phyloP scores from a whole-genome alignment of 768 basidiomycete genomes.

The Cubamyces lactineus region DNA sequence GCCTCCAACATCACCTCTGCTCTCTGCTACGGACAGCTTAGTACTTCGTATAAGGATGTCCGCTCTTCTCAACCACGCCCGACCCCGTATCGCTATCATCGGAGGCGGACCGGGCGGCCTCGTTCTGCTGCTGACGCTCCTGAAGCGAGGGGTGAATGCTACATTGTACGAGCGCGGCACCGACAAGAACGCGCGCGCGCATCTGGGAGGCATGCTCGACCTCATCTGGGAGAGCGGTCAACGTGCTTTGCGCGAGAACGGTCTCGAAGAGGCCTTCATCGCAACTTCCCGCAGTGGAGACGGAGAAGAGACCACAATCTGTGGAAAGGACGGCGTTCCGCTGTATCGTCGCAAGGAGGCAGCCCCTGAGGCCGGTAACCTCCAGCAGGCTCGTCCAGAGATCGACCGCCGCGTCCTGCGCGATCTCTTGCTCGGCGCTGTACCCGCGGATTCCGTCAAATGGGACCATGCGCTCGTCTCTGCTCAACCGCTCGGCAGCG shows the following conservation, averaged over 20 bases:
- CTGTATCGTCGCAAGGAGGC: not conserved
- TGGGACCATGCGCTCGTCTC: slow-evolving; percentile 44
- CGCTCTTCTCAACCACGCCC: not conserved
- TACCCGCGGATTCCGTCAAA: slow-evolving; percentile 39
- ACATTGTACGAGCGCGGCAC: slow-evolving; percentile 15
- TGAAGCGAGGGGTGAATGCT: slow-evolving; percentile 3
- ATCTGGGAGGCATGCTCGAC: slow-evolving; percentile 15
- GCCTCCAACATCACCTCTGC: no score
- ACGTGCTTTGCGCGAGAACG: slow-evolving; percentile 18
- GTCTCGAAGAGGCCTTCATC: slow-evolving; percentile 5
- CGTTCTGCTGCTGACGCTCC: slow-evolving; percentile 9
- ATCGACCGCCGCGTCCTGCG: slow-evolving; percentile 19
- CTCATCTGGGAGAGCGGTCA: slow-evolving; percentile 12
- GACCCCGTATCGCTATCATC: slow-evolving; percentile 11
- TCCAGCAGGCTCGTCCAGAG: slow-evolving; percentile 11
- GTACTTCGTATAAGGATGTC: not conserved
- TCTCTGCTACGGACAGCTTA: no score
- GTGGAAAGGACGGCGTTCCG: slow-evolving; percentile 11
- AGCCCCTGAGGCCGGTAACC: slow-evolving; percentile 4
- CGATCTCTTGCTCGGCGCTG: slow-evolving; percentile 14
- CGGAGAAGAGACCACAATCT: slow-evolving; percentile 11
- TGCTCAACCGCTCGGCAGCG: slow-evolving; percentile 31
- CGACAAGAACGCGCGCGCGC: not conserved
- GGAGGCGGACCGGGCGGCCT: slow-evolving; percentile 8
- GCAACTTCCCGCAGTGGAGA: not conserved